Evolutionary conservation across 208 protist species (phyloP).

Genomic region (Acanthamoeba sp.): DNA sequence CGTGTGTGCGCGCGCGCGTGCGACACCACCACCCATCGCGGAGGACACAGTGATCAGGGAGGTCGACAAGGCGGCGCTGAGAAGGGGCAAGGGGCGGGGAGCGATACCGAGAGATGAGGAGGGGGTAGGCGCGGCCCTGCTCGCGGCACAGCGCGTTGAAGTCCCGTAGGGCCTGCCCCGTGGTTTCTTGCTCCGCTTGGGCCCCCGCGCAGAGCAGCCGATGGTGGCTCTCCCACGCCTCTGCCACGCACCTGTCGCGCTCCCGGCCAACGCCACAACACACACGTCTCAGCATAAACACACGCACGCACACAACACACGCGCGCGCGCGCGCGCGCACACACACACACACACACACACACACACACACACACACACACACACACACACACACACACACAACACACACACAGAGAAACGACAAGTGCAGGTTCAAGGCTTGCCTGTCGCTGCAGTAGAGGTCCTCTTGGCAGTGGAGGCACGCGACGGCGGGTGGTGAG

Average conservation of each 20-base stretch:
- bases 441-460: conserved; percentile 28
- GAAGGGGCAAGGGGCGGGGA: background rate
- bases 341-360: background rate
- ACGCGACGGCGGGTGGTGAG: background rate
- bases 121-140: conserved; percentile 29
- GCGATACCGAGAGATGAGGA: conserved; percentile 46
- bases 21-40: too few species aligned
- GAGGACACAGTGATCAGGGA: background rate
- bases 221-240: conserved; percentile 42
- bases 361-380: too few species aligned
- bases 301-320: background rate
- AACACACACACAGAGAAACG: too few species aligned
- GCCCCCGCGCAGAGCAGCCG: conserved; percentile 4
- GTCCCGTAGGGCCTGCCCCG: background rate
- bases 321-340: background rate
- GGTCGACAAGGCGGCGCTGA: background rate
- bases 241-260: background rate
- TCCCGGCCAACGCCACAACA: too few species aligned
- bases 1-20: too few species aligned
- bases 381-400: too few species aligned
- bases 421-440: background rate
- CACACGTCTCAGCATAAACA: background rate
- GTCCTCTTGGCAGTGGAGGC: background rate
- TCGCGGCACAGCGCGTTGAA: conserved; percentile 12
- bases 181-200: background rate